Base-by-base conservation (phyloP, 331 rosid genomes). In the Quercus phellos region DNA sequence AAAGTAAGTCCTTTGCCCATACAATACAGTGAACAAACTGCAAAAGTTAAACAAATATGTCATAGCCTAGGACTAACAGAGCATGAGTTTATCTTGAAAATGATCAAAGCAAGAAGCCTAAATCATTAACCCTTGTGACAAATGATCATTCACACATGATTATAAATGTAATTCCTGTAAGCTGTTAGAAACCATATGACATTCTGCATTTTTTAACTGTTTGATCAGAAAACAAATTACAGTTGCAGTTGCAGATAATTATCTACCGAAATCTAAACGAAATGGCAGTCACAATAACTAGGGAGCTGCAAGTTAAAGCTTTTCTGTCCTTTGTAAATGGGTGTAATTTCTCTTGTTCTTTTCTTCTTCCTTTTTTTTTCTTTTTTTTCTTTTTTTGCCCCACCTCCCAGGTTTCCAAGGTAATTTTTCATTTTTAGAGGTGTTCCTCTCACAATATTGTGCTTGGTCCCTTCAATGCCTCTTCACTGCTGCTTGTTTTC, bases 1-100 rank as follows among this genome's bases (percentile, higher is more conserved):
- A 95, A 72, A 95, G 96, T 54, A 95, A 89, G 63, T 95, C 99
- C 82, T 95, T 95, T 4, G 99, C 98, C 99, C 99, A 95, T 29
- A 95, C 99, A 73, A 95, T 88, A 84, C 98, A 95, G 88, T 95
- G 99, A 80, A 95, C 94, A 80, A 95, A 95, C 99, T 95, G 90
- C 78, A 84, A 84, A 72, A 71, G 68, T 35, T 66, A 81, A 67
- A 43, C 50, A 76, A 74, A 71, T 14, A 68, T 3, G 50, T 63
- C 27, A 70, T 51, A 42, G 72, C 43, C 51, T 24, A 67, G 78
- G 63, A 72, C 77, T 27, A 53, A 50, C 16, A 38, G 56, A 55
- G 38, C 46, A 85, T 59, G 35, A 81, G 11, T 68, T 38, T 67
- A 29, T 55, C 38, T 32, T 19, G 26, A 32, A 35, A 34, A 66